A percentile compares a stretch with the other conserved stretches of the same genome.
phyloP scores from a whole-genome alignment of 768 basidiomycete species.

The Lactarius akahatsu region DNA sequence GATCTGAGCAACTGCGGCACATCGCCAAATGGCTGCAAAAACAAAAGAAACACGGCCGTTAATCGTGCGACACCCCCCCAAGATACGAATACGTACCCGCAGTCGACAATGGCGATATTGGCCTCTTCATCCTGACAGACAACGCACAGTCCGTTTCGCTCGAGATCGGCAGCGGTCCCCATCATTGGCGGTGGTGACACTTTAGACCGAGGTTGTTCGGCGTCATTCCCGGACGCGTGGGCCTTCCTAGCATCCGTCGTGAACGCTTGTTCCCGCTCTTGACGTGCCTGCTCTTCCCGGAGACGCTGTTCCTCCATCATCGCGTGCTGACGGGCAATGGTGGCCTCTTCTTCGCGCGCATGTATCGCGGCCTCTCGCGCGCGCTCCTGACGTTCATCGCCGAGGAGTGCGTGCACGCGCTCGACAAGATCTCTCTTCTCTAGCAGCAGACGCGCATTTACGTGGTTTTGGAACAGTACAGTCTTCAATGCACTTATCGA shows the following conservation, averaged over 20 bases:
- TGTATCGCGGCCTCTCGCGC: slow-evolving; percentile 48
- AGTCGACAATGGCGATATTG: slow-evolving; percentile 90
- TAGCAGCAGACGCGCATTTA: slow-evolving; percentile 63
- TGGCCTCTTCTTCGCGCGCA: slow-evolving; percentile 31
- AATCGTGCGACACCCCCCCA: background rate
- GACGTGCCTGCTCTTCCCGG: slow-evolving; percentile 33
- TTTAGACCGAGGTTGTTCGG: slow-evolving; percentile 26
- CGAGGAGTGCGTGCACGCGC: slow-evolving; percentile 63
- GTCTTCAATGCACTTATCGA: slow-evolving; percentile 74
- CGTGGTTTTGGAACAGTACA: slow-evolving; percentile 76
- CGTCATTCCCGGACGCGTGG: background rate
- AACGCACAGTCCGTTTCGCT: slow-evolving; percentile 80
- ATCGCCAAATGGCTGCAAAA: slow-evolving; percentile 68
- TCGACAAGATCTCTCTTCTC: slow-evolving; percentile 85
- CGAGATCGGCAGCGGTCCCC: slow-evolving; percentile 39
- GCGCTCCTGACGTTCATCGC: slow-evolving; percentile 59
- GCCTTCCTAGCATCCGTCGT: background rate
- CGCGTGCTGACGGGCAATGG: slow-evolving; percentile 22
- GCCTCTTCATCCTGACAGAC: slow-evolving; percentile 95
- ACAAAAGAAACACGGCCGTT: slow-evolving; percentile 1
- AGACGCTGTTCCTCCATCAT: slow-evolving; percentile 34
- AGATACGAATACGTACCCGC: slow-evolving; percentile 62
- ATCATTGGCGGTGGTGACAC: slow-evolving; percentile 33
- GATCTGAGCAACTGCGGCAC: slow-evolving; percentile 76
- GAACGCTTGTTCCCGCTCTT: slow-evolving; percentile 23